Conservation (phyloP, 2,329 filamentous ascomycete genomes). For the Coniochaeta sp. region DNA sequence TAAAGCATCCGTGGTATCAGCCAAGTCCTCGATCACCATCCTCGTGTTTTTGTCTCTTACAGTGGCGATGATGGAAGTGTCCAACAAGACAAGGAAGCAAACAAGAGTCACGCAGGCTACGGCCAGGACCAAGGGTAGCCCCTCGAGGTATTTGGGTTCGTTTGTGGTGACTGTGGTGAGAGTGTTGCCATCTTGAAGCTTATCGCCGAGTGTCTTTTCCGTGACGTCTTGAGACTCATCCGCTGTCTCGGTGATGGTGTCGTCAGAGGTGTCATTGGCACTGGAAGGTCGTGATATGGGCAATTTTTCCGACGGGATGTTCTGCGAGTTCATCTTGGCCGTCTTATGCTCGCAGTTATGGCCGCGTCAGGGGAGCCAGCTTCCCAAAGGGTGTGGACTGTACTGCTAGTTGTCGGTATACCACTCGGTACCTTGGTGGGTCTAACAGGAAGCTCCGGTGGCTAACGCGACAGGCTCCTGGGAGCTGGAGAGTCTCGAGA, state of each 20-base stretch:
- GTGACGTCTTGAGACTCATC: background rate
- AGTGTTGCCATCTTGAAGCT: conserved; percentile 2
- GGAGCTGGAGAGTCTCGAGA: too few species aligned
- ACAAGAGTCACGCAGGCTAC: conserved; percentile 30
- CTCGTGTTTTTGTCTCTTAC: conserved; percentile 17
- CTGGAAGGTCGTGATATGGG: background rate
- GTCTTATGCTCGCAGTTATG: background rate
- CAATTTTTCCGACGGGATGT: background rate
- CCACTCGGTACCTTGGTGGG: background rate
- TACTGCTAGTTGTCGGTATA: background rate
- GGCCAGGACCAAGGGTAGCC: conserved; percentile 12
- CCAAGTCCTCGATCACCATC: conserved; percentile 22
- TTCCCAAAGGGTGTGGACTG: background rate
- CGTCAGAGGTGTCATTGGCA: background rate
- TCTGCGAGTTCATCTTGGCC: background rate
- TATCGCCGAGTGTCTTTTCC: conserved; percentile 10
- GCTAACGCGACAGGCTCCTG: background rate
- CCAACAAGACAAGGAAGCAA: conserved; percentile 40
- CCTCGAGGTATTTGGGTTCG: conserved; percentile 4
- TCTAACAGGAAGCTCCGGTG: background rate
- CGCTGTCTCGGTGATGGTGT: background rate
- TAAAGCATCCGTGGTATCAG: conserved; percentile 16
- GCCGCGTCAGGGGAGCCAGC: background rate
- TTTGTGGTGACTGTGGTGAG: background rate
- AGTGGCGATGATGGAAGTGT: conserved; percentile 45